phyloP scores from a whole-genome alignment of 345 rosid genomes.

The Syzygium aqueum region DNA sequence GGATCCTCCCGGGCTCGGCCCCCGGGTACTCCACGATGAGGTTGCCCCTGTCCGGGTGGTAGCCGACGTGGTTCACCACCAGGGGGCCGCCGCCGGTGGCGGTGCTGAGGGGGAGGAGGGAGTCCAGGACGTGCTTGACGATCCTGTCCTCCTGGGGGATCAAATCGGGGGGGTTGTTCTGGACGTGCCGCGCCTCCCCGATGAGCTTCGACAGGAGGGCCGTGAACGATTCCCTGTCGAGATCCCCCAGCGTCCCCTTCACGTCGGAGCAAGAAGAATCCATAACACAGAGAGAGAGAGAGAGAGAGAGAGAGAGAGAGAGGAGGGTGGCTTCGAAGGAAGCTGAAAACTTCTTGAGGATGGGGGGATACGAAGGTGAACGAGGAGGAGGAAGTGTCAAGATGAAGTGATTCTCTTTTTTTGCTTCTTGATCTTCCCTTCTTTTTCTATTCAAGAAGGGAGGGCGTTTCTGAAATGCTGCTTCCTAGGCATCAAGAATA shows the following conservation, averaged over 20 bases:
- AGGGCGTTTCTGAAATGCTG: background rate
- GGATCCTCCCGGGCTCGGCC: conserved; percentile 66
- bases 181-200: conserved; percentile 70
- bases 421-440: background rate
- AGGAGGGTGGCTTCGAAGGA: background rate
- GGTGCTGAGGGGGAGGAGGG: conserved; percentile 79
- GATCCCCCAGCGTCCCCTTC: conserved; percentile 45
- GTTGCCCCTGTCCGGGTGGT: conserved; percentile 73
- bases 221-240: conserved; percentile 56
- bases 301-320: background rate
- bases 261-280: background rate
- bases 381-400: background rate
- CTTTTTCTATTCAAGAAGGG: background rate
- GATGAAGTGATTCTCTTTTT: background rate
- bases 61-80: conserved; percentile 58
- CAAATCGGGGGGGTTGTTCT: conserved; percentile 92
- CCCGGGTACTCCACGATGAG: conserved; percentile 98
- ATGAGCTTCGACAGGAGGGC: conserved; percentile 60
- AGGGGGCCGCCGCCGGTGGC: conserved; percentile 82
- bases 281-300: background rate
- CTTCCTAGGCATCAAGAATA: background rate
- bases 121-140: conserved; percentile 62
- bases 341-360: background rate
- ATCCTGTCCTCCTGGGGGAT: conserved; percentile 87
- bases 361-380: background rate